Evolutionary conservation across 495 filamentous ascomycete species (phyloP), one percentile per base, ranked within the genome.

Genomic region (Aspergillus egyptiacus): DNA sequence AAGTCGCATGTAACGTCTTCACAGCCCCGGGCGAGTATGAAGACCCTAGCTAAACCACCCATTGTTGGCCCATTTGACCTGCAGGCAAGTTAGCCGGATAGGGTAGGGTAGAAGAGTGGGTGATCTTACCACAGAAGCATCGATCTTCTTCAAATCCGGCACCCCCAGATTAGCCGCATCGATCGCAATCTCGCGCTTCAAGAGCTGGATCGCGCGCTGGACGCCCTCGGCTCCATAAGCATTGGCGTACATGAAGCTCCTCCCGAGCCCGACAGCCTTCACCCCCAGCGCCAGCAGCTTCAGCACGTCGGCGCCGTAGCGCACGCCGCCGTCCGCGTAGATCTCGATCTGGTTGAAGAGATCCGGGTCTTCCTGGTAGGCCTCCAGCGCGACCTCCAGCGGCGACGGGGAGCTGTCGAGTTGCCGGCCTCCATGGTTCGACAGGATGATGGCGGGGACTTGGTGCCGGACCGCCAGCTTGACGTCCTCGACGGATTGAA

Each of bases 181-280:
- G 20, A 52, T 52, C 24, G 50, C 50, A 32, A 52, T 52, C 35
- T 52, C 50, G 9, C 32, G 42, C 40, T 52, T 52, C 18, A 52
- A 17, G 13, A 52, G 34, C 27, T 52, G 50, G 22, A 52, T 52
- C 9, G 50, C 50, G 3, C 27, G 32, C 28, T 20, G 19, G 10
- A 75, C 66, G 0, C 72, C 71, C 5, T 62, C 61, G 9, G 43
- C 51, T 10, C 72, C 72, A 44, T 64, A 73, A 3, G 68, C 54
- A 48, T 72, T 73, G 1, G 67, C 60, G 42, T 54, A 76, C 67
- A 74, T 66, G 45, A 72, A 69, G 3, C 61, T 58, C 13, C 73
- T 60, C 1, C 69, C 73, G 0, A 43, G 14, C 5, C 71, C 73
- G 6, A 76, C 71, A 10, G 65, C 70, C 17, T 64, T 43, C 2